These are phyloP conservation scores for Paracorniculantispora psalliotae DNA, from an alignment of 2,329 filamentous ascomycete species.

Conservation along the genomic window DNA sequence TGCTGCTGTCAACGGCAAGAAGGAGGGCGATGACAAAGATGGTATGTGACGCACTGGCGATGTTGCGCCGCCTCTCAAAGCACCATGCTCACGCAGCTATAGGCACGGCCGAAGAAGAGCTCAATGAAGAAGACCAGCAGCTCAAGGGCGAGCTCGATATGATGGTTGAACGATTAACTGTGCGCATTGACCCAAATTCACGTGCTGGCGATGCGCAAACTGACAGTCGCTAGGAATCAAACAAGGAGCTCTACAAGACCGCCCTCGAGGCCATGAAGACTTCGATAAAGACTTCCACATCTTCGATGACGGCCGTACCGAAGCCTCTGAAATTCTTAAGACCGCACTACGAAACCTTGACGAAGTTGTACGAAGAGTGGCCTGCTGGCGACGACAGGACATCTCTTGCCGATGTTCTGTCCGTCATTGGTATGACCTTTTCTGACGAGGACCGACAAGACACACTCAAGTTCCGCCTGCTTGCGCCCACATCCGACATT, in stretches of 20 bases:
- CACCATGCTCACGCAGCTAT: conserved; percentile 19
- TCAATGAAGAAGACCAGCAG: conserved; percentile 97
- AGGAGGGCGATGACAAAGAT: conserved; percentile 63
- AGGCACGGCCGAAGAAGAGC: conserved; percentile 63
- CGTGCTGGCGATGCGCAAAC: neutral
- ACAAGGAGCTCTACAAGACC: conserved; percentile 82
- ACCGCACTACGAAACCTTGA: conserved; percentile 89
- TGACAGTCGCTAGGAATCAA: conserved; percentile 60
- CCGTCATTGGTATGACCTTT: conserved; percentile 97
- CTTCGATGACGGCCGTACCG: conserved; percentile 97
- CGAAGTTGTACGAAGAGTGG: conserved; percentile 87
- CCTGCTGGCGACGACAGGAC: conserved; percentile 78
- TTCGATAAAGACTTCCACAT: conserved; percentile 98
- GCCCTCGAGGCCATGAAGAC: conserved; percentile 95
- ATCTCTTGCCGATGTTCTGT: conserved; percentile 87
- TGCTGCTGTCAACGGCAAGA: conserved; percentile 65
- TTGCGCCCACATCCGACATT: conserved; percentile 87
- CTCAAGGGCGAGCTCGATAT: conserved; percentile 97
- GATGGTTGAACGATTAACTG: conserved; percentile 91
- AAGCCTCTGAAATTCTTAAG: conserved; percentile 97
- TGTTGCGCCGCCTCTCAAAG: conserved; percentile 11
- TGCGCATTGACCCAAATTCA: conserved; percentile 35
- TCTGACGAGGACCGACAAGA: conserved; percentile 95
- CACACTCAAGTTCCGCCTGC: conserved; percentile 89
- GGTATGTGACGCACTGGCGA: conserved; percentile 30